Evolutionary conservation across 2,329 filamentous ascomycete genomes (phyloP).

Genomic region (Sporothrix curviconia): DNA sequence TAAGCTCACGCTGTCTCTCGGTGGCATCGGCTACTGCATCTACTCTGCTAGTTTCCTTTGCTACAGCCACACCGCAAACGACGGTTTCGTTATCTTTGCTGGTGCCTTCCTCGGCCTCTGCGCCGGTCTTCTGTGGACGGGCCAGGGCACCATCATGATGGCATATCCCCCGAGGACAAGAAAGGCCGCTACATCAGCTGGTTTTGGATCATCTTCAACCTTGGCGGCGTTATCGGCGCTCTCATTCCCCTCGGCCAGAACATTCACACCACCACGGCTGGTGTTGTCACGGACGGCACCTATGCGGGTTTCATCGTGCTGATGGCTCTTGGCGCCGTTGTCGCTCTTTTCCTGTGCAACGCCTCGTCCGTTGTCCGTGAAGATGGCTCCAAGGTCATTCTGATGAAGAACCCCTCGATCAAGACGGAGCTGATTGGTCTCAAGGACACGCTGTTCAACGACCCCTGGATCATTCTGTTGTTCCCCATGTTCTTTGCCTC

Average conservation of each 20-base stretch:
- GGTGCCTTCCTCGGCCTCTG: conserved; percentile 71
- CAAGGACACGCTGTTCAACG: conserved; percentile 61
- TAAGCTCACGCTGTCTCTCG: conserved; percentile 59
- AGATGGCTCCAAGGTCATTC: conserved; percentile 72
- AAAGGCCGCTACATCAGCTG: conserved; percentile 86
- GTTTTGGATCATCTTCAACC: conserved; percentile 95
- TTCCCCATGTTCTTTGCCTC: conserved; percentile 79
- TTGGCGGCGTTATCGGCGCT: conserved; percentile 81
- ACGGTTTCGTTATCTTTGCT: conserved; percentile 68
- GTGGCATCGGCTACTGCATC: conserved; percentile 70
- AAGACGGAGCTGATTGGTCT: conserved; percentile 71
- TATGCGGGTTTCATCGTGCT: conserved; percentile 24
- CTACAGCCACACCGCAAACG: conserved; percentile 61
- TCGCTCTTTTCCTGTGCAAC: conserved; percentile 65
- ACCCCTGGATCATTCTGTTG: conserved; percentile 66
- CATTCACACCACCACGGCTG: conserved; percentile 36
- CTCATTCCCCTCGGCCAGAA: conserved; percentile 69
- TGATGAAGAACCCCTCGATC: conserved; percentile 90
- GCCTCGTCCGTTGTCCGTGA: conserved; percentile 65
- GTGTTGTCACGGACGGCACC: conserved; percentile 22
- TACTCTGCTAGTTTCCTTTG: conserved; percentile 65
- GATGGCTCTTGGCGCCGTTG: conserved; percentile 39
- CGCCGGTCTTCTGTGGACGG: conserved; percentile 74
- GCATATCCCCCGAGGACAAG: conserved; percentile 73
- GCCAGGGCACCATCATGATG: conserved; percentile 84